phyloP scores from a whole-genome alignment of 2,329 filamentous ascomycete genomes.

The Penicillium sclerotiorum region DNA sequence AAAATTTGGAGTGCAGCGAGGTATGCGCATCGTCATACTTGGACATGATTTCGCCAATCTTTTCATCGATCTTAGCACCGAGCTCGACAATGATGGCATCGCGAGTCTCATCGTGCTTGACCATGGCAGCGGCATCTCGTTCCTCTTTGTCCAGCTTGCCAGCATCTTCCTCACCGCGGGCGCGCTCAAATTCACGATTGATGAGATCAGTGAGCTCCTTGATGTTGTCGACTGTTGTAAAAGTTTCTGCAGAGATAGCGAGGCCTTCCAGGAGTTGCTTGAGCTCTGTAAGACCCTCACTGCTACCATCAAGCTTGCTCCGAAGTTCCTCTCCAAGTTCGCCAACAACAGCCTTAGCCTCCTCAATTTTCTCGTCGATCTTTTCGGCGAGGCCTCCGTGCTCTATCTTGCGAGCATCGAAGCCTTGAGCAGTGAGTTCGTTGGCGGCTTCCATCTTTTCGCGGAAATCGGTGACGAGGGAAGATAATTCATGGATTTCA shows the following conservation, averaged over 20 bases:
- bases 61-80: conserved; percentile 68
- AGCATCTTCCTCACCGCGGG: conserved; percentile 75
- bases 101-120: conserved; percentile 64
- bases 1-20: conserved; percentile 71
- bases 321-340: conserved; percentile 78
- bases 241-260: conserved; percentile 58
- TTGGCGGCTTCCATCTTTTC: conserved; percentile 69
- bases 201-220: conserved; percentile 74
- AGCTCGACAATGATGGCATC: conserved; percentile 58
- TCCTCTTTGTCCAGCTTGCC: conserved; percentile 77
- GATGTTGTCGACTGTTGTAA: conserved; percentile 60
- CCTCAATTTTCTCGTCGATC: conserved; percentile 75
- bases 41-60: conserved; percentile 75
- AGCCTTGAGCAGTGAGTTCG: conserved; percentile 73
- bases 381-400: conserved; percentile 76
- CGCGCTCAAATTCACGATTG: conserved; percentile 84
- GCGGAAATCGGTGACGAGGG: conserved; percentile 68
- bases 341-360: conserved; percentile 75
- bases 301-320: conserved; percentile 74
- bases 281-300: conserved; percentile 63
- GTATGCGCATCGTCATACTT: conserved; percentile 88
- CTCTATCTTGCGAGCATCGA: conserved; percentile 83
- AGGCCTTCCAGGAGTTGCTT: conserved; percentile 67
- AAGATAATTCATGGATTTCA: conserved; percentile 70
- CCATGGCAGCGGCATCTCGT: conserved; percentile 55